Evolutionary conservation across 2,329 filamentous ascomycete species (phyloP).

Genomic region (Claviceps pusilla): DNA sequence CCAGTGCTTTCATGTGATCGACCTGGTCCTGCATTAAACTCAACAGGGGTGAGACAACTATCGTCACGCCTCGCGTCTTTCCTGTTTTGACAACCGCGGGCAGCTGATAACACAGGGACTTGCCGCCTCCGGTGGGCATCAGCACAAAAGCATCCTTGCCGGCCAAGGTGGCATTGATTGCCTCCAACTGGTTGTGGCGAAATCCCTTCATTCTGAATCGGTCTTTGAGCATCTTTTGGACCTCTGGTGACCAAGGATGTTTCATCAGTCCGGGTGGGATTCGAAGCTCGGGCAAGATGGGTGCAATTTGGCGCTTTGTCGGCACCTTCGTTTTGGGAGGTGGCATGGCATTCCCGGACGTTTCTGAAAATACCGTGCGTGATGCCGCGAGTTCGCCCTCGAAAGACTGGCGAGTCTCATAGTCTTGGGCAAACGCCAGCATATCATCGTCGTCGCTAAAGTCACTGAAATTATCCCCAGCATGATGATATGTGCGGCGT

Average conservation of each 20-base stretch:
- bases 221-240: slow-evolving; percentile 65
- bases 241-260: slow-evolving; percentile 72
- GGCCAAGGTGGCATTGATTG: slow-evolving; percentile 80
- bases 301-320: slow-evolving; percentile 18
- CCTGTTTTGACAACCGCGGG: slow-evolving; percentile 73
- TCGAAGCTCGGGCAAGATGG: slow-evolving; percentile 14
- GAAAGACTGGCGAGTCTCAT: slow-evolving; percentile 27
- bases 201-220: slow-evolving; percentile 77
- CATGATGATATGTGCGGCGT: slow-evolving; percentile 10
- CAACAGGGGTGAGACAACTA: slow-evolving; percentile 87
- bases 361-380: slow-evolving; percentile 30
- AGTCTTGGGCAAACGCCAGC: slow-evolving; percentile 35
- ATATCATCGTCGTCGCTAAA: slow-evolving; percentile 37
- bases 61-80: slow-evolving; percentile 69
- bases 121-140: slow-evolving; percentile 95
- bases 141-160: slow-evolving; percentile 88
- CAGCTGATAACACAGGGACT: slow-evolving; percentile 91
- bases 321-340: slow-evolving; percentile 18
- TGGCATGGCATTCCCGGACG: slow-evolving; percentile 30
- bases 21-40: slow-evolving; percentile 98
- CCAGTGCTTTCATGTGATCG: slow-evolving; percentile 56
- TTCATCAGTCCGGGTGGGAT: slow-evolving; percentile 43
- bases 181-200: slow-evolving; percentile 79
- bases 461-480: slow-evolving; percentile 26
- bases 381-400: slow-evolving; percentile 10